These are phyloP conservation scores for Verbascum thapsus DNA, from an alignment of 257 asterid genomes.

Conservation along the genomic window DNA sequence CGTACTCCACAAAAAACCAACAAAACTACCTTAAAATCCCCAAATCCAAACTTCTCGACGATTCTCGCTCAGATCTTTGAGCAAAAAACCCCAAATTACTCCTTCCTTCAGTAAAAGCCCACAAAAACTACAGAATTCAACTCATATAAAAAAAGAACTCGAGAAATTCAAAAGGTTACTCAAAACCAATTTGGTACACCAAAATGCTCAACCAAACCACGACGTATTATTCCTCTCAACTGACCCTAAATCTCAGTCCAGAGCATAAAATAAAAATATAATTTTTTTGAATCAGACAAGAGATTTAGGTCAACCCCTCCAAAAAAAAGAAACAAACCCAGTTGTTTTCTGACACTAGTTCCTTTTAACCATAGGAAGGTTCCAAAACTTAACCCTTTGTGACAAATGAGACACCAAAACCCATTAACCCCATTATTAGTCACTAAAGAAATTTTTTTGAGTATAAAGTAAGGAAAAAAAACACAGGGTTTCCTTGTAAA, in stretches of 20 bases:
- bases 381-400: constrained; percentile 60
- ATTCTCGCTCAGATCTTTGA: constrained; percentile 31
- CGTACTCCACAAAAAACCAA: not conserved
- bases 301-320: constrained; percentile 77
- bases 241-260: constrained; percentile 53
- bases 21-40: constrained; percentile 15
- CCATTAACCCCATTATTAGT: constrained; percentile 15
- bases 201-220: constrained; percentile 28
- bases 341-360: constrained; percentile 51
- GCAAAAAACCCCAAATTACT: constrained; percentile 14
- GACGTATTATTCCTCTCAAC: constrained; percentile 1
- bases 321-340: constrained; percentile 35
- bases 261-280: not conserved
- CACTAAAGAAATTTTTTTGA: constrained; percentile 13
- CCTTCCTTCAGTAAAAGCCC: constrained; percentile 1
- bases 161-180: constrained; percentile 17
- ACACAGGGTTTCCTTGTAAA: constrained; percentile 11
- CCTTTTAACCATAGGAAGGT: constrained; percentile 54
- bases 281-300: constrained; percentile 39
- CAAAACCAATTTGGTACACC: constrained; percentile 36
- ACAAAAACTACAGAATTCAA: constrained; percentile 23
- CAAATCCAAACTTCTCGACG: constrained; percentile 27
- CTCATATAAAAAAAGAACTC: constrained; percentile 5
- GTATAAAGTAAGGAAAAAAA: constrained; percentile 13
- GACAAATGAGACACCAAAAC: constrained; percentile 35